Evolutionary conservation across 176 grass and related monocot species (phyloP).

Genomic region (Musa schizocarpa): DNA sequence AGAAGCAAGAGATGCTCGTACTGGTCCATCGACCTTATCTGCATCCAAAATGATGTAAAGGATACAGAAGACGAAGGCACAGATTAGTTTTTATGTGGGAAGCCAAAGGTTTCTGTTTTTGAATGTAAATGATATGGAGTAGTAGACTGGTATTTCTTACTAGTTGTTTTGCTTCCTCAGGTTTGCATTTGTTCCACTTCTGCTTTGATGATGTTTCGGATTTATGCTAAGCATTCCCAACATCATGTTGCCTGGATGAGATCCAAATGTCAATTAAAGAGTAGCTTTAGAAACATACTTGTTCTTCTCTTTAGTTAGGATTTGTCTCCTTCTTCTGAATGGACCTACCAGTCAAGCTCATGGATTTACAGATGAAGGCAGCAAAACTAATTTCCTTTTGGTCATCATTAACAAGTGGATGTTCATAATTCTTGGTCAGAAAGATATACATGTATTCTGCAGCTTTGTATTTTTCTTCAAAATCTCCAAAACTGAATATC

Average conservation of each 20-base stretch:
- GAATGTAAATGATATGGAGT: neutral
- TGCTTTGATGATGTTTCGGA: neutral
- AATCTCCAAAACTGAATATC: no score
- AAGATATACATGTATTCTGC: no score
- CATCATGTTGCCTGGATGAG: neutral
- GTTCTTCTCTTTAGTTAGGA: neutral
- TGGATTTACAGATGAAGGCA: neutral
- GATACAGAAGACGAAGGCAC: neutral
- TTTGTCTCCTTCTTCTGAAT: neutral
- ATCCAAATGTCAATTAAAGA: neutral
- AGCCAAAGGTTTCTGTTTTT: neutral
- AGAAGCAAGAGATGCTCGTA: neutral
- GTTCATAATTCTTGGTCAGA: no score
- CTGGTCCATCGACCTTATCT: neutral
- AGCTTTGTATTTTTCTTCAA: no score
- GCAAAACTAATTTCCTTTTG: neutral
- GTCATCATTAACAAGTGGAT: no score
- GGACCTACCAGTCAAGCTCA: neutral
- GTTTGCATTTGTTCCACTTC: neutral
- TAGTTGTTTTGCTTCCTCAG: neutral
- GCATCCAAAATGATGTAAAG: neutral
- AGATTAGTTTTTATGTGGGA: neutral
- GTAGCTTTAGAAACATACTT: neutral
- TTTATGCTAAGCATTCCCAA: conserved; percentile 4
- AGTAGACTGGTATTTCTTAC: neutral